Evolutionary conservation across 495 filamentous ascomycete species (phyloP).

Genomic region (Neurospora sp.): DNA sequence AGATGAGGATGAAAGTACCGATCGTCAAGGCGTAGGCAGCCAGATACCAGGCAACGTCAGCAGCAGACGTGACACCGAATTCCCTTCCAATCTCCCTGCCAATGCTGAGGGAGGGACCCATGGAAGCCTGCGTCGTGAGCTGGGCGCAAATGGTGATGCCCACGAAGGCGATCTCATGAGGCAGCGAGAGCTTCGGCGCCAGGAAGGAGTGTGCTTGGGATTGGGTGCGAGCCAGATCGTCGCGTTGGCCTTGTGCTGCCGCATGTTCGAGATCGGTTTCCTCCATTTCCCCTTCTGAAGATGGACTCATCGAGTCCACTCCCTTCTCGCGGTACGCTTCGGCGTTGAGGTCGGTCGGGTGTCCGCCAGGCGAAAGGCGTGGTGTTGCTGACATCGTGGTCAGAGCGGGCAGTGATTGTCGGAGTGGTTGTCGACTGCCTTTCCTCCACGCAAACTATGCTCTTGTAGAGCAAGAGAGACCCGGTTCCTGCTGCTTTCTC

Average conservation of each 20-base stretch:
- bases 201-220: background rate
- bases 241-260: background rate
- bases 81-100: conserved; percentile 22
- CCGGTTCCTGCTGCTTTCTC: background rate
- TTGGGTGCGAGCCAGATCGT: background rate
- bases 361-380: background rate
- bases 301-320: background rate
- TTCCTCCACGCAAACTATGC: background rate
- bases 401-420: background rate
- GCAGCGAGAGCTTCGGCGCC: conserved; percentile 16
- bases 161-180: conserved; percentile 33
- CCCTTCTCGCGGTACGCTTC: background rate
- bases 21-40: conserved; percentile 50
- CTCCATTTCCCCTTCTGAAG: background rate
- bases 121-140: conserved; percentile 24
- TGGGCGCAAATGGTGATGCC: conserved; percentile 35
- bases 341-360: background rate
- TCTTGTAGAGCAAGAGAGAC: background rate
- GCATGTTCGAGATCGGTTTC: background rate
- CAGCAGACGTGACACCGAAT: conserved; percentile 15
- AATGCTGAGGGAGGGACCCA: conserved; percentile 21
- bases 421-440: background rate
- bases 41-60: conserved; percentile 42
- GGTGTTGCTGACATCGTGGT: background rate
- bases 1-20: conserved; percentile 56